Conservation (phyloP, 805 yeast genomes). For the Yamadazyma takamatsuzukensis region DNA sequence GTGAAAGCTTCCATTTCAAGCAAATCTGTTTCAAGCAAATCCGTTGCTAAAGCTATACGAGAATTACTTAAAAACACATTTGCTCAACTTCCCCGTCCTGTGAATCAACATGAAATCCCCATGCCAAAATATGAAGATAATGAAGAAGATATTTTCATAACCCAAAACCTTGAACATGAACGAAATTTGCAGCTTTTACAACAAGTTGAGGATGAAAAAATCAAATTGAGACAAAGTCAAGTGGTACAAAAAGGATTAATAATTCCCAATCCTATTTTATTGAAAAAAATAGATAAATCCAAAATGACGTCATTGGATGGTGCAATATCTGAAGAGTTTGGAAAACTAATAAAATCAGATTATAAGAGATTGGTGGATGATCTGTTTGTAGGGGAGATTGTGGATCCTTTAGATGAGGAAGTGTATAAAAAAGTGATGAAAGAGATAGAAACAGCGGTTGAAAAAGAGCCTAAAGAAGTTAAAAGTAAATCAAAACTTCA, state of each 20-base stretch:
- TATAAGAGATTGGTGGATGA: constrained; percentile 26
- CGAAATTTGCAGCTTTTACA: constrained; percentile 19
- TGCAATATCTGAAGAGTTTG: constrained; percentile 28
- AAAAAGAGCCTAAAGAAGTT: constrained; percentile 2
- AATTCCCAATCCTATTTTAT: constrained; percentile 31
- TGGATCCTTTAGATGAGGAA: constrained; percentile 32
- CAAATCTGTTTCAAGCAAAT: no score
- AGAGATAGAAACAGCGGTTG: constrained; percentile 13
- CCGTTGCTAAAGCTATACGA: constrained; percentile 9
- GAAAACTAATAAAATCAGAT: constrained; percentile 40
- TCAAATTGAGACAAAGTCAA: constrained; percentile 40
- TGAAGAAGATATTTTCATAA: constrained; percentile 16
- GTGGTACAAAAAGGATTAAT: constrained; percentile 44
- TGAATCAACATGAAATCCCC: constrained; percentile 28
- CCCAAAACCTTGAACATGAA: constrained; percentile 20
- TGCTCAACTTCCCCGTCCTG: constrained; percentile 36
- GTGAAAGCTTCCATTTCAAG: no score
- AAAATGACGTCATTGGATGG: constrained; percentile 10
- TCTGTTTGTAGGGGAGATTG: constrained; percentile 11
- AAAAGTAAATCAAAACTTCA: no score
- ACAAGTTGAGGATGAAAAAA: constrained; percentile 24
- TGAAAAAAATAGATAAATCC: constrained; percentile 3
- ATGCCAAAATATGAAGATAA: constrained; percentile 28
- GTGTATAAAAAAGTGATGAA: constrained; percentile 13
- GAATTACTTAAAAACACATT: constrained; percentile 13